phyloP scores from a whole-genome alignment of 2,329 filamentous ascomycete genomes.

The Paracamarosporium sp. region DNA sequence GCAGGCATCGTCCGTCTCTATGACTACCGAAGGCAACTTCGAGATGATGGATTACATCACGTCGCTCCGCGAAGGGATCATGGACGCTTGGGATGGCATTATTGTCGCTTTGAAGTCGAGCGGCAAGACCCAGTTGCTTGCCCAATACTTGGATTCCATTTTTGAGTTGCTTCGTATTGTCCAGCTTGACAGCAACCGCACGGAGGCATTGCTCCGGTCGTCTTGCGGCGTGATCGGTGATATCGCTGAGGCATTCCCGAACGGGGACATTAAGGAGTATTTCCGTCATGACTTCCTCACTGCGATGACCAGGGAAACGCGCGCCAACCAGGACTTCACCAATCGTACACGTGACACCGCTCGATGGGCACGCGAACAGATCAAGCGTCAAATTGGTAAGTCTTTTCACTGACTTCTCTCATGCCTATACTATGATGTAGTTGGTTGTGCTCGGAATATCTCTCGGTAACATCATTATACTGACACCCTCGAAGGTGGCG shows the following conservation, averaged over 20 bases:
- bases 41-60: conserved; percentile 98
- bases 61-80: conserved; percentile 93
- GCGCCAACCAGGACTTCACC: conserved; percentile 85
- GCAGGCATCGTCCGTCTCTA: conserved; percentile 84
- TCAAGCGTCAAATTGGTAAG: conserved; percentile 80
- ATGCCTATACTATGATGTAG: conserved; percentile 2
- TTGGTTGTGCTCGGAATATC: conserved; percentile 11
- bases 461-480: conserved; percentile 21
- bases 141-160: conserved; percentile 81
- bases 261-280: conserved; percentile 80
- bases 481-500: conserved; percentile 39
- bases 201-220: conserved; percentile 89
- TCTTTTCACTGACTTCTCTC: conserved; percentile 10
- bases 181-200: conserved; percentile 82
- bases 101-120: conserved; percentile 91
- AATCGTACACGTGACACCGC: conserved; percentile 89
- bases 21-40: conserved; percentile 79
- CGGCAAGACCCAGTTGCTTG: conserved; percentile 73
- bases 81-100: conserved; percentile 98
- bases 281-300: conserved; percentile 94
- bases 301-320: conserved; percentile 87
- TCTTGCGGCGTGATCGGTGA: conserved; percentile 98
- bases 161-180: conserved; percentile 86
- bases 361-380: conserved; percentile 95
- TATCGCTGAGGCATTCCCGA: conserved; percentile 90